Conservation (phyloP, 495 filamentous ascomycete species). For the Aspergillus ostianus region DNA sequence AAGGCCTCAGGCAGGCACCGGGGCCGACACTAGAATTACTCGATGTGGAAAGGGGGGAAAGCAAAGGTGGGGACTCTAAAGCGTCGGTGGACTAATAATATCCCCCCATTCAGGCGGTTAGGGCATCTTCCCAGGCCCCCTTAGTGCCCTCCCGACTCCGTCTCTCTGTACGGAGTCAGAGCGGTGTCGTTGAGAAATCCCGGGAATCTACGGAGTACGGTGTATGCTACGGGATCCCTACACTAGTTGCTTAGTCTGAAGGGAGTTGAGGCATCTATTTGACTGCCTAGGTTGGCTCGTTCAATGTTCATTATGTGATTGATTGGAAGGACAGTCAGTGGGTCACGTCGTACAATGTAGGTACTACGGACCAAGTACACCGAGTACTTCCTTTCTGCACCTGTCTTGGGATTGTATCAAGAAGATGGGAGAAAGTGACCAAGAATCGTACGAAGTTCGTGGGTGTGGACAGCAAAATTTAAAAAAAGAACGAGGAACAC, state of each 20-base stretch:
- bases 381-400: neutral
- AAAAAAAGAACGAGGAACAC: neutral
- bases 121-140: neutral
- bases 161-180: too few relatives aligned
- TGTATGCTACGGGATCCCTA: neutral
- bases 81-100: constrained; percentile 12
- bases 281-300: neutral
- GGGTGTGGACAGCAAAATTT: neutral
- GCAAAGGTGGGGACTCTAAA: neutral
- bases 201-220: too few relatives aligned
- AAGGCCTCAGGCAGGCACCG: constrained; percentile 15
- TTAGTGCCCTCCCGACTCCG: too few relatives aligned
- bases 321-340: neutral
- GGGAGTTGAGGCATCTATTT: neutral
- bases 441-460: neutral
- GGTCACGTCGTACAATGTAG: neutral
- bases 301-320: neutral
- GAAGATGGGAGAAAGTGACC: neutral
- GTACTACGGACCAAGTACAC: neutral
- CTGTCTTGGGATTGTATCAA: constrained; percentile 1
- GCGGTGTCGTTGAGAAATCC: neutral
- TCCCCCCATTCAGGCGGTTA: constrained; percentile 4
- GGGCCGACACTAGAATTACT: constrained; percentile 12
- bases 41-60: constrained; percentile 8
- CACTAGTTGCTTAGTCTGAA: too few relatives aligned